phyloP scores from a whole-genome alignment of 148 eudicot species.

The Vaccinium macrocarpon region DNA sequence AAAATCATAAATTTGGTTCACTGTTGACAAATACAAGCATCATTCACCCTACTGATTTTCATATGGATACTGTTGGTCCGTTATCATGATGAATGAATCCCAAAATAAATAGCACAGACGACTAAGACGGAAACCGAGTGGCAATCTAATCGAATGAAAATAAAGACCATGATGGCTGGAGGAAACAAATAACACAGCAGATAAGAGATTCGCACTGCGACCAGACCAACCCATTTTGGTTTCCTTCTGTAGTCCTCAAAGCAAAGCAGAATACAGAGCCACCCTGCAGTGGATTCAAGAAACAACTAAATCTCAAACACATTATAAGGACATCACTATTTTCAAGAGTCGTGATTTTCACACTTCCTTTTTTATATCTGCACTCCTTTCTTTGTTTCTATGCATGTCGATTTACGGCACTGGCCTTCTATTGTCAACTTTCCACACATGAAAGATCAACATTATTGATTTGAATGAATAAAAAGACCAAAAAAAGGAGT shows the following conservation, averaged over 20 bases:
- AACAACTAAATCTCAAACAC: neutral
- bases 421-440: neutral
- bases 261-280: neutral
- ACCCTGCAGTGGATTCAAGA: slow-evolving; percentile 14
- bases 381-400: neutral
- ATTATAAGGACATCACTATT: neutral
- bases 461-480: neutral
- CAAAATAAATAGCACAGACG: neutral
- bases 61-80: neutral
- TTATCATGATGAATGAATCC: neutral
- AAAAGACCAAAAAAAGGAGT: neutral
- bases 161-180: neutral
- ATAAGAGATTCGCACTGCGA: neutral
- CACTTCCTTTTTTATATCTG: neutral
- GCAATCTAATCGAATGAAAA: neutral
- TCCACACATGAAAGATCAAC: neutral
- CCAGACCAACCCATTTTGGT: neutral
- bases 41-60: neutral
- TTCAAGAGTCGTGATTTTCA: neutral
- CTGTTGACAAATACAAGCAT: neutral
- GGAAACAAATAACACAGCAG: neutral
- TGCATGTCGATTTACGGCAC: neutral
- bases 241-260: slow-evolving; percentile 9
- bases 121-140: neutral
- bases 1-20: neutral